These are phyloP conservation scores for Daldinia caldariorum DNA, from an alignment of 495 filamentous ascomycete genomes.

Conservation along the genomic window DNA sequence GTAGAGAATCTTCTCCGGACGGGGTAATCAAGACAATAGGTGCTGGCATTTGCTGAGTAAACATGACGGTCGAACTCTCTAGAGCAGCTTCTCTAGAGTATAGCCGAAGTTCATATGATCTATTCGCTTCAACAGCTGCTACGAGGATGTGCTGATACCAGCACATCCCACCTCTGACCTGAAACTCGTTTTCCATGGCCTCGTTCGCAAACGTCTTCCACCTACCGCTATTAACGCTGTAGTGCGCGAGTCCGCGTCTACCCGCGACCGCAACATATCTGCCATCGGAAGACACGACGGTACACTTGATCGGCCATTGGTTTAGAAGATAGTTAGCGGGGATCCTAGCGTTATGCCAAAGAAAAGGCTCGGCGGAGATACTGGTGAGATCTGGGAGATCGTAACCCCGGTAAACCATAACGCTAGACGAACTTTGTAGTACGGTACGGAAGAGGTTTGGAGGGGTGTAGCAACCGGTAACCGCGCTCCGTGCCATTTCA, in stretches of 20 bases:
- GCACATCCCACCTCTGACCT: slow-evolving; percentile 94
- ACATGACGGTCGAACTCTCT: slow-evolving; percentile 74
- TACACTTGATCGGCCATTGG: slow-evolving; percentile 91
- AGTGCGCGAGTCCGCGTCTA: slow-evolving; percentile 91
- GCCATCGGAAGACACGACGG: slow-evolving; percentile 88
- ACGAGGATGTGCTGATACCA: slow-evolving; percentile 98
- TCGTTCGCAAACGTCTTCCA: slow-evolving; percentile 94
- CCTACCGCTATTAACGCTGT: slow-evolving; percentile 90
- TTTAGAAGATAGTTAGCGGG: slow-evolving; percentile 84
- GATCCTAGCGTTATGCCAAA: slow-evolving; percentile 93
- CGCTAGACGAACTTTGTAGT: slow-evolving; percentile 82
- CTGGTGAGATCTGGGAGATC: slow-evolving; percentile 88
- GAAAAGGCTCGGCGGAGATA: slow-evolving; percentile 88
- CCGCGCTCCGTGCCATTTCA: slow-evolving; percentile 90
- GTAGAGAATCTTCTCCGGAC: slow-evolving; percentile 90
- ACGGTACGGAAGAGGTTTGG: slow-evolving; percentile 89
- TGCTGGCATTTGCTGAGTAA: slow-evolving; percentile 78
- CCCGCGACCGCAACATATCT: slow-evolving; percentile 95
- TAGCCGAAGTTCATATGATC: slow-evolving; percentile 85
- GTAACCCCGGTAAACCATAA: slow-evolving; percentile 93
- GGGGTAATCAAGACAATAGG: slow-evolving; percentile 86
- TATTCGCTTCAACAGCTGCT: slow-evolving; percentile 87
- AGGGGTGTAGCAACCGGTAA: slow-evolving; percentile 88
- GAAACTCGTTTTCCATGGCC: slow-evolving; percentile 85
- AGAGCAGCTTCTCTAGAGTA: slow-evolving; percentile 88